Evolutionary conservation across 495 filamentous ascomycete genomes (phyloP).

Genomic region (Cladorrhinum samala): DNA sequence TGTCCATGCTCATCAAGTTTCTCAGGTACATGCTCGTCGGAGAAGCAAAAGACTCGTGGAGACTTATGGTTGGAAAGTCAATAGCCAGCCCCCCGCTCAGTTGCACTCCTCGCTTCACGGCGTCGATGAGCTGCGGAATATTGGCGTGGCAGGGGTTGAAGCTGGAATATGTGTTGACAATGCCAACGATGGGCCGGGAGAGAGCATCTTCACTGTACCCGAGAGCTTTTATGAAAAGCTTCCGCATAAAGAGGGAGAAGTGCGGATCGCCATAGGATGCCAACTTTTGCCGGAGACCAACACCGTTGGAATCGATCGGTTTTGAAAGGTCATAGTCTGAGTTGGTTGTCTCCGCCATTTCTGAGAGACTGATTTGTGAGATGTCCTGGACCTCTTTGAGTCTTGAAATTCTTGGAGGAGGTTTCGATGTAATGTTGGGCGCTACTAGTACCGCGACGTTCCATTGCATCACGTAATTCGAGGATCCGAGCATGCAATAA

Average conservation of each 20-base stretch:
- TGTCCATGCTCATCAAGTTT: slow-evolving; percentile 69
- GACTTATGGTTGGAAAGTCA: slow-evolving; percentile 61
- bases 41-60: slow-evolving; percentile 56
- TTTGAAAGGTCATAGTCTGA: slow-evolving; percentile 50
- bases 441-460: no score
- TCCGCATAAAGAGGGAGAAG: slow-evolving; percentile 63
- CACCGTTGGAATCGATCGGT: slow-evolving; percentile 38
- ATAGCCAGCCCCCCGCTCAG: slow-evolving; percentile 55
- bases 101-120: slow-evolving; percentile 56
- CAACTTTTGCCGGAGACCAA: slow-evolving; percentile 53
- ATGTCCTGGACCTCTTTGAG: not conserved
- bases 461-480: no score
- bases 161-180: slow-evolving; percentile 59
- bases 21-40: slow-evolving; percentile 65
- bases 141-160: slow-evolving; percentile 68
- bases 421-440: no score
- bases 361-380: not conserved
- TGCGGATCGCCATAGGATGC: slow-evolving; percentile 64
- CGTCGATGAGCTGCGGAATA: slow-evolving; percentile 60
- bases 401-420: no score
- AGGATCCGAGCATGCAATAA: no score
- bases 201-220: slow-evolving; percentile 63
- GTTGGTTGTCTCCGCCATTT: slow-evolving; percentile 1
- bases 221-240: slow-evolving; percentile 64
- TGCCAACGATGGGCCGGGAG: slow-evolving; percentile 57